Conservation (phyloP, 176 grass and related monocot species). For the Triticum monococcum region DNA sequence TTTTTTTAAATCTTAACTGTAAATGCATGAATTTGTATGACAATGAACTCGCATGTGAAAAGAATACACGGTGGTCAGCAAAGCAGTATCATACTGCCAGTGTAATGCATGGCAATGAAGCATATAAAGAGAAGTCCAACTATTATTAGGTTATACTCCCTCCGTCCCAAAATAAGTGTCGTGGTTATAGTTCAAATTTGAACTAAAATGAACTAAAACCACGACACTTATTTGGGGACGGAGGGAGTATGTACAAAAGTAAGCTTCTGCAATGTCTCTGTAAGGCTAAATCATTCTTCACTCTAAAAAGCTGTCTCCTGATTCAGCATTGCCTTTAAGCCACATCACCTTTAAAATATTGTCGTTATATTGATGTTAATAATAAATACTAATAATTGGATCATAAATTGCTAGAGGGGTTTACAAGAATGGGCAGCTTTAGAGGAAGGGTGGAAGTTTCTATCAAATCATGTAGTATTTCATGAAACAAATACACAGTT, state of each 20-base stretch:
- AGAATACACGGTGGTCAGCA: background rate
- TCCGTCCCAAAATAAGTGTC: too few species aligned
- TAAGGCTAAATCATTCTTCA: slow-evolving; percentile 18
- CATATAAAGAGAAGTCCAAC: background rate
- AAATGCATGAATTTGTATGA: background rate
- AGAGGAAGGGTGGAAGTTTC: slow-evolving; percentile 1
- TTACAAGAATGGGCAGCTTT: background rate
- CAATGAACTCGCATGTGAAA: background rate
- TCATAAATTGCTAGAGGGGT: background rate
- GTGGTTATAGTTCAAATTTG: too few species aligned
- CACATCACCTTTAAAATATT: background rate
- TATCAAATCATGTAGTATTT: background rate
- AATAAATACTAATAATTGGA: background rate
- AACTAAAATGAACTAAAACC: too few species aligned
- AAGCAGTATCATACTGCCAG: background rate
- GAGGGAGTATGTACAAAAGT: background rate
- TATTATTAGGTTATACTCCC: background rate
- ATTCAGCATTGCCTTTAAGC: background rate
- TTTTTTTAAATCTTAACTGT: background rate
- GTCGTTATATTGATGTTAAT: background rate
- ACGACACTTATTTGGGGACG: too few species aligned
- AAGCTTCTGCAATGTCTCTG: background rate
- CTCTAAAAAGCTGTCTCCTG: background rate
- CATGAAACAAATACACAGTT: background rate
- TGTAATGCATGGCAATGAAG: slow-evolving; percentile 9